A percentile compares a stretch with the other conserved stretches of the same genome.
These are phyloP conservation scores for Sphagnum magellanicum DNA, from an alignment of 228 moss, liverwort and hornwort species.

Conservation along the genomic window DNA sequence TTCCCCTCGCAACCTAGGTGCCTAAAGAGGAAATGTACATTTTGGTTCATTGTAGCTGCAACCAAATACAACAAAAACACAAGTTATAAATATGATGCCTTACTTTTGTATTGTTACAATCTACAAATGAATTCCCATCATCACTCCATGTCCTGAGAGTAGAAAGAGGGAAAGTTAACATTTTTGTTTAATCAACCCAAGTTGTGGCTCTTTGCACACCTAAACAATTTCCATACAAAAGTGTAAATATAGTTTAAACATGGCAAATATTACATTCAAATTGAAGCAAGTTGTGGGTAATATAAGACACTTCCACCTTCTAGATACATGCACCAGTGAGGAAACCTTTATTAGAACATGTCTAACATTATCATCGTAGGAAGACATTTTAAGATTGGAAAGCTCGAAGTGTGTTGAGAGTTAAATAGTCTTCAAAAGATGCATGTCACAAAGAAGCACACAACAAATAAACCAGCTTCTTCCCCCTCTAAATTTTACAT, in stretches of 20 bases:
- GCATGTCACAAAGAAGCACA: too few relatives aligned
- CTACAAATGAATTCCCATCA: constrained; percentile 11
- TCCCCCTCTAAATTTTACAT: too few relatives aligned
- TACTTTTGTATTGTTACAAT: constrained; percentile 10
- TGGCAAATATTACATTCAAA: too few relatives aligned
- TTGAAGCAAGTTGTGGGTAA: constrained; percentile 39
- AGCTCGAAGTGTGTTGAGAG: too few relatives aligned
- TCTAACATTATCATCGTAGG: neutral
- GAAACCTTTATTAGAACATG: neutral
- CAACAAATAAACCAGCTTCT: too few relatives aligned
- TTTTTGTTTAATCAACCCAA: constrained; percentile 35
- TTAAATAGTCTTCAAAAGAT: too few relatives aligned
- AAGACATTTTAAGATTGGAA: too few relatives aligned
- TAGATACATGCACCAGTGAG: constrained; percentile 34
- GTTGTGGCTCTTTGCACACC: constrained; percentile 33
- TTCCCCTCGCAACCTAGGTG: too few relatives aligned
- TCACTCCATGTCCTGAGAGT: constrained; percentile 42
- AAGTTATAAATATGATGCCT: neutral
- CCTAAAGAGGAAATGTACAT: too few relatives aligned
- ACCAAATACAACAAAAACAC: neutral
- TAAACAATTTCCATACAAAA: constrained; percentile 19
- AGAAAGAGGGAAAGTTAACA: constrained; percentile 43
- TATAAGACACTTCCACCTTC: constrained; percentile 59
- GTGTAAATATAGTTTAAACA: too few relatives aligned
- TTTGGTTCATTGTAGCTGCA: too few relatives aligned